Base-by-base conservation (phyloP, 2,329 filamentous ascomycete genomes). In the Alternaria atra region DNA sequence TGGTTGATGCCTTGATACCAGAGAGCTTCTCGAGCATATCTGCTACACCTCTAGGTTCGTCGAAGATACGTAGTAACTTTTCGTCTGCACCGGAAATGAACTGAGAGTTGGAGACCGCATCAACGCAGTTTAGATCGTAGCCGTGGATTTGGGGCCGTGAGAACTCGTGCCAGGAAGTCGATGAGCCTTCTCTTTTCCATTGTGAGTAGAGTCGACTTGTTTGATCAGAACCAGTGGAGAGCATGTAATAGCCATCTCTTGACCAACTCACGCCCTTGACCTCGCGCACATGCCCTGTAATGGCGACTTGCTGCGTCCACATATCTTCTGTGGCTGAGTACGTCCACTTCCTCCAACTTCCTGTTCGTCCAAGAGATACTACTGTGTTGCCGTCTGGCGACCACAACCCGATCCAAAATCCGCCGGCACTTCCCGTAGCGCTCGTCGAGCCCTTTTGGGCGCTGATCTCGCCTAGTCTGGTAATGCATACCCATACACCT, bases 81-180 rank as follows among this genome's bases (percentile, higher is more conserved):
- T 99, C 95, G 68, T 99, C 95, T 3, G 95, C 95, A 6, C 95
- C 95, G 2, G 94, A 97, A 23, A 98, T 90, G 75, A 99, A 99
- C 68, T 90, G 90, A 7, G 87, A 85, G 7, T 86, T 79, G 7
- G 88, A 89, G 5, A 97, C 83, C 0, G 89, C 86, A 73, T 93
- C 91, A 65, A 98, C 89, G 77, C 95, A 98, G 82, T 98, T 99
- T 55, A 99, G 85, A 77, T 99, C 94, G 77, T 99, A 99, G 37
- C 95, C 95, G 77, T 99, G 95, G 66, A 99, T 99, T 77, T 99
- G 95, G 4, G 95, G 95, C 51, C 95, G 86, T 1, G 94, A 91
- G 83, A 98, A 93, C 78, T 99, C 95, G 79, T 98, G 94, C 95
- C 95, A 99, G 10, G 92, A 93, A 40, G 64, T 56, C 12, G 48